Evolutionary conservation across 306 rosid species (phyloP).

Genomic region (Casuarina cunninghamiana): DNA sequence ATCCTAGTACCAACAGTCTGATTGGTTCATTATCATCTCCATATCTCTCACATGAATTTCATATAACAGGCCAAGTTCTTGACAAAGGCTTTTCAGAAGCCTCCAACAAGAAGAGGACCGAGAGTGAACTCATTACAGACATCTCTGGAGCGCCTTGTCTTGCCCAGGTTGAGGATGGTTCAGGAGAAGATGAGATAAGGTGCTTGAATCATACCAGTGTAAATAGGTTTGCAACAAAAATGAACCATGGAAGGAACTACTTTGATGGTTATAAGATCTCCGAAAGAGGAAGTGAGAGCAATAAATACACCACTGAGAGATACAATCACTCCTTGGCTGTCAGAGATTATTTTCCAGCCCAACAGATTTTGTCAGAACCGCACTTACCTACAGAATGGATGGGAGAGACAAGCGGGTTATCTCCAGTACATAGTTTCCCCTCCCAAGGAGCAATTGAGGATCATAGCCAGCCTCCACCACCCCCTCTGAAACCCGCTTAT

Average conservation of each 20-base stretch:
- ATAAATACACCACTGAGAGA: constrained; percentile 25
- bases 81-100: constrained; percentile 29
- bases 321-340: constrained; percentile 34
- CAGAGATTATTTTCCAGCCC: constrained; percentile 29
- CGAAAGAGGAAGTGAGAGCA: constrained; percentile 27
- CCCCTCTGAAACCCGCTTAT: constrained; percentile 14
- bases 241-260: constrained; percentile 29
- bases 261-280: constrained; percentile 29
- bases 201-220: constrained; percentile 17
- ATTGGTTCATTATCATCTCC: constrained; percentile 38
- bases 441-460: constrained; percentile 19
- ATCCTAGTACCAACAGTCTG: constrained; percentile 30
- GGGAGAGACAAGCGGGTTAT: constrained; percentile 1
- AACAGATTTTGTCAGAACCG: constrained; percentile 26
- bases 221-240: constrained; percentile 29
- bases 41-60: constrained; percentile 41
- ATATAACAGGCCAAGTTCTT: constrained; percentile 28
- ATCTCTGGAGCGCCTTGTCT: constrained; percentile 27
- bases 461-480: constrained; percentile 17
- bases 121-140: constrained; percentile 34
- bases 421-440: constrained; percentile 15
- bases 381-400: constrained; percentile 23
- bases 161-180: constrained; percentile 30
- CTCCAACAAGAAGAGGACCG: constrained; percentile 48
- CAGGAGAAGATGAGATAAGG: constrained; percentile 27